These are phyloP conservation scores for Pythium aquatile DNA, from an alignment of 352 stramenopile genomes.

Conservation along the genomic window DNA sequence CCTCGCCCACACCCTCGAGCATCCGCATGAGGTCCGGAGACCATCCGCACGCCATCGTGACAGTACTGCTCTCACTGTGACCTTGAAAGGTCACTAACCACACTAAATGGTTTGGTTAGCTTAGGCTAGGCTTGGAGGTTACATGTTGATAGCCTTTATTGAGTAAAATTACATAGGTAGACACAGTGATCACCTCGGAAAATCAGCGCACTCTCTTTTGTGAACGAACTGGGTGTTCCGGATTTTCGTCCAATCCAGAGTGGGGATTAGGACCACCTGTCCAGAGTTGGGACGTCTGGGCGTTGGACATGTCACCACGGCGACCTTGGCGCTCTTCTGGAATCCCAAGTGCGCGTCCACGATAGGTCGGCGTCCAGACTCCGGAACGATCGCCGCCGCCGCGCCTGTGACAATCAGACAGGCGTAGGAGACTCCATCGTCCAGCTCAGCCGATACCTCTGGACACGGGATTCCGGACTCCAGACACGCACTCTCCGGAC, in stretches of 20 bases:
- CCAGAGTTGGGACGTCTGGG: not conserved
- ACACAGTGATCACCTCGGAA: not conserved
- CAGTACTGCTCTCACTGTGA: not conserved
- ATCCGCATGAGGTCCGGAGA: conserved; percentile 68
- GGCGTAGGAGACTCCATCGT: not conserved
- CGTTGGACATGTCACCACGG: not conserved
- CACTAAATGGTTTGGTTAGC: not conserved
- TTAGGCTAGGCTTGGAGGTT: not conserved
- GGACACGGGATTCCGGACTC: not conserved
- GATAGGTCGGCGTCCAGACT: too few species aligned
- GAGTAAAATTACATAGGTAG: not conserved
- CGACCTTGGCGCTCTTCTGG: too few species aligned
- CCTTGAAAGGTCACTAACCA: not conserved
- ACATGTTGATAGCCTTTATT: not conserved
- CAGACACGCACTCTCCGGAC: not conserved
- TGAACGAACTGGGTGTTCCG: not conserved
- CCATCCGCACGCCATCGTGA: conserved; percentile 60
- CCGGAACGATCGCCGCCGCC: too few species aligned
- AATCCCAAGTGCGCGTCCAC: too few species aligned
- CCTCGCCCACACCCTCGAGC: conserved; percentile 57
- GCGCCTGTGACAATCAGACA: not conserved
- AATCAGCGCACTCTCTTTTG: not conserved
- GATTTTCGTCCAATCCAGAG: conserved; percentile 2
- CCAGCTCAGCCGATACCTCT: not conserved
- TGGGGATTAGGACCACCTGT: not conserved